Conservation (phyloP, 2,329 filamentous ascomycete genomes). For the Calonectria crousiana region DNA sequence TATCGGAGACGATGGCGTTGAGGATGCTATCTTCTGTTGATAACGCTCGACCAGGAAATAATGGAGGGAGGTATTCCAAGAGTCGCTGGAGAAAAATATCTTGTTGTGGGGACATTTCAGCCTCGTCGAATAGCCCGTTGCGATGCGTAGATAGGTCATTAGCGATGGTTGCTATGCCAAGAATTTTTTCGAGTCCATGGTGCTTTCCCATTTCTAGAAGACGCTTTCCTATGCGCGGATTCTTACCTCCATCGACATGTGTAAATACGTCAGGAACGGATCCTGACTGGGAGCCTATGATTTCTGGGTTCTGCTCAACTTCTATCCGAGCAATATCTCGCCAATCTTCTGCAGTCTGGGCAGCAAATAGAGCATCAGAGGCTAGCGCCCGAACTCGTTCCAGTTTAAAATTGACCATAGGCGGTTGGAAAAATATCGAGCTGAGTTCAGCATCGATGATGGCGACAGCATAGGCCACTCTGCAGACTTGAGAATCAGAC, state of each 20-base stretch:
- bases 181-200: background rate
- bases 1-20: background rate
- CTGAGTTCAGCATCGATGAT: background rate
- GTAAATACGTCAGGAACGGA: background rate
- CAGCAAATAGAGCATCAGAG: background rate
- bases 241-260: background rate
- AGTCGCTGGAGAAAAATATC: background rate
- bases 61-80: background rate
- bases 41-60: background rate
- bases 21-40: background rate
- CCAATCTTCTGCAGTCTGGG: background rate
- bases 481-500: background rate
- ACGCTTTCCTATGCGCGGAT: background rate
- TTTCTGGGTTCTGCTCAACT: background rate
- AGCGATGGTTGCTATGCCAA: background rate
- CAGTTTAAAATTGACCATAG: background rate
- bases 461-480: background rate
- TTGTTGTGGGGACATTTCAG: background rate
- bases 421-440: background rate
- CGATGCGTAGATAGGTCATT: background rate
- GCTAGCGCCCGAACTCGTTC: background rate
- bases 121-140: background rate
- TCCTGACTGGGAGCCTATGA: background rate
- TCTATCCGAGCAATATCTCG: background rate
- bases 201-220: background rate